phyloP scores from a whole-genome alignment of 495 filamentous ascomycete genomes.

The Aspergillus coremiiformis region DNA sequence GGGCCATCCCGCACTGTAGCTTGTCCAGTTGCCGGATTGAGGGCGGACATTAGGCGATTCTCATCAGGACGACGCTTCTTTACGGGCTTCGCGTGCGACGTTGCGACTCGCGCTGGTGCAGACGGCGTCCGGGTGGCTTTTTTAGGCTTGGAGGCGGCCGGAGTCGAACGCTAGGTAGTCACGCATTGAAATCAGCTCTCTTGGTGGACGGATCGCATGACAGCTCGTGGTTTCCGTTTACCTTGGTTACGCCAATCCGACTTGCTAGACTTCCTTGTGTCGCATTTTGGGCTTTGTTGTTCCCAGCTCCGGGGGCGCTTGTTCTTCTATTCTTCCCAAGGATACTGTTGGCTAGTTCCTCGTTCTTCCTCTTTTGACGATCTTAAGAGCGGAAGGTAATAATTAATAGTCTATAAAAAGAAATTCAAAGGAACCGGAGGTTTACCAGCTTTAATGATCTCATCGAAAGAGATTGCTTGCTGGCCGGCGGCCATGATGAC shows the following conservation, averaged over 20 bases:
- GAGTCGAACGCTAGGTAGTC: constrained; percentile 34
- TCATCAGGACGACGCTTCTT: constrained; percentile 34
- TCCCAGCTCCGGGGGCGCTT: constrained; percentile 45
- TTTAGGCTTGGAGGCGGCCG: constrained; percentile 32
- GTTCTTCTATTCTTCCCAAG: constrained; percentile 57
- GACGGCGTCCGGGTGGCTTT: constrained; percentile 18
- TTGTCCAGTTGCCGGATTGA: constrained; percentile 24
- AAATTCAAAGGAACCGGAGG: not conserved
- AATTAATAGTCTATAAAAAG: not conserved
- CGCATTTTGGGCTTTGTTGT: constrained; percentile 37
- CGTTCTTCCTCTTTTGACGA: constrained; percentile 61
- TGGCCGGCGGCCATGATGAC: constrained; percentile 43
- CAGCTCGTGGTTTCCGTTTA: constrained; percentile 21
- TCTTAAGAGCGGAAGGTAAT: constrained; percentile 31
- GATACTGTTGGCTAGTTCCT: constrained; percentile 63
- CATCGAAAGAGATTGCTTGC: constrained; percentile 51
- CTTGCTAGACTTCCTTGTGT: constrained; percentile 57
- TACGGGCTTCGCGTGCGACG: constrained; percentile 20
- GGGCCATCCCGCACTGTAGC: constrained; percentile 20
- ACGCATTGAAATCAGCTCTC: not conserved
- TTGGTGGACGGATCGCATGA: not conserved
- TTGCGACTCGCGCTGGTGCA: constrained; percentile 15
- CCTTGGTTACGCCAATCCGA: constrained; percentile 68
- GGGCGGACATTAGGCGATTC: constrained; percentile 30
- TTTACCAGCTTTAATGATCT: constrained; percentile 58